These are phyloP conservation scores for Sistotremastrum niveocremeum DNA, from an alignment of 768 basidiomycete genomes.

Conservation along the genomic window DNA sequence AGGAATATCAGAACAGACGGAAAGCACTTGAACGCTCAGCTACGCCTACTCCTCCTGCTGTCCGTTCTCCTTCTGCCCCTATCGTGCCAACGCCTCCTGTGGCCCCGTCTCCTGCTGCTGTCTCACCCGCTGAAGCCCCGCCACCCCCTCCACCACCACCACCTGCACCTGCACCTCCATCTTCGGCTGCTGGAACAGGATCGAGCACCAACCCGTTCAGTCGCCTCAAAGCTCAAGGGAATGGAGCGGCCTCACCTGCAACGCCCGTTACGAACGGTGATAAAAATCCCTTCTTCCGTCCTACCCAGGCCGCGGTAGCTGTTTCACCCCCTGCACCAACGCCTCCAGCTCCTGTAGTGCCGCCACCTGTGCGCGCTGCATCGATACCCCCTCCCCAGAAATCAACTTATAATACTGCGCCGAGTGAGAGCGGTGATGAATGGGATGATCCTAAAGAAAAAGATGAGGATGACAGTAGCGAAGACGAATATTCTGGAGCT, in stretches of 20 bases:
- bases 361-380: slow-evolving; percentile 25
- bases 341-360: slow-evolving; percentile 23
- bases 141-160: slow-evolving; percentile 14
- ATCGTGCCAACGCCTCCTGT: slow-evolving; percentile 14
- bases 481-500: slow-evolving; percentile 63
- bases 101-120: slow-evolving; percentile 3
- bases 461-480: slow-evolving; percentile 46
- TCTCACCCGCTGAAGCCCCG: slow-evolving; percentile 6
- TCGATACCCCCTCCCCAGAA: slow-evolving; percentile 42
- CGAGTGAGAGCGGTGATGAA: slow-evolving; percentile 51
- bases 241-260: slow-evolving; percentile 21
- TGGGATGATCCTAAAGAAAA: slow-evolving; percentile 80
- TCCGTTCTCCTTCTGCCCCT: slow-evolving; percentile 16
- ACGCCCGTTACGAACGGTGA: slow-evolving; percentile 27
- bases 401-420: slow-evolving; percentile 48
- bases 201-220: slow-evolving; percentile 73
- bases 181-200: slow-evolving; percentile 25
- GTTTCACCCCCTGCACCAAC: slow-evolving; percentile 18
- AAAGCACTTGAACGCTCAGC: slow-evolving; percentile 13
- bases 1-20: slow-evolving; percentile 22
- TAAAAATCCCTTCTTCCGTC: slow-evolving; percentile 67
- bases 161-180: slow-evolving; percentile 14
- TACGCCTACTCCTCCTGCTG: slow-evolving; percentile 14
- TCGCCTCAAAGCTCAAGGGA: slow-evolving; percentile 40
- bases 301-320: slow-evolving; percentile 25